Percentiles rank a stretch among this genome's conserved stretches.
phyloP scores from a whole-genome alignment of 306 rosid species.

The Medicago arabica region DNA sequence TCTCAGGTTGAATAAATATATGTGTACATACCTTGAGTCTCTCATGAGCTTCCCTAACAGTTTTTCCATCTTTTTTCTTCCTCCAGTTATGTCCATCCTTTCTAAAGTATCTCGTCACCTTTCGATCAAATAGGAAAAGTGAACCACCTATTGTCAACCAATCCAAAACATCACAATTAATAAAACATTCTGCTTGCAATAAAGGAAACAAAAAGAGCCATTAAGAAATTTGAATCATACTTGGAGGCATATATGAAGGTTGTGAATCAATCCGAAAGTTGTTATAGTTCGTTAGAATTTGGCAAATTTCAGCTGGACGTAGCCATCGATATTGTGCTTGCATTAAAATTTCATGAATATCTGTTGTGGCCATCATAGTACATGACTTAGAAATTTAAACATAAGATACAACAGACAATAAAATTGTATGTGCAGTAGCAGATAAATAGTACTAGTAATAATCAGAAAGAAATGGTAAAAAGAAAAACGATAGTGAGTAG shows the following conservation, averaged over 20 bases:
- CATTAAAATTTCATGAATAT: conserved; percentile 60
- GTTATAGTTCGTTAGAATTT: conserved; percentile 69
- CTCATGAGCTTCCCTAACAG: conserved; percentile 94
- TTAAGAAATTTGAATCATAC: conserved; percentile 49
- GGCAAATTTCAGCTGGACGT: conserved; percentile 89
- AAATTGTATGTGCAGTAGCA: too few relatives aligned
- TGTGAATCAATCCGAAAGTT: conserved; percentile 61
- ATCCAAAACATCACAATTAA: conserved; percentile 11
- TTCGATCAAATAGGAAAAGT: conserved; percentile 88
- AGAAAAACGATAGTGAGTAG: not conserved
- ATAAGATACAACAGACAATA: too few relatives aligned
- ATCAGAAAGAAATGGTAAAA: not conserved
- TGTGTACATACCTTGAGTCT: conserved; percentile 74
- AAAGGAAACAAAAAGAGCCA: conserved; percentile 25
- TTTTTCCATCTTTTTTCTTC: conserved; percentile 95
- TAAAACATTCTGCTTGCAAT: too few relatives aligned
- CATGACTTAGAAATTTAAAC: conserved; percentile 24
- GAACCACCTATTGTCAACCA: conserved; percentile 78
- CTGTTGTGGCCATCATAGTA: conserved; percentile 57
- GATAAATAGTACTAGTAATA: too few relatives aligned
- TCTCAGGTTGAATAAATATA: not conserved
- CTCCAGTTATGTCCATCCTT: conserved; percentile 96
- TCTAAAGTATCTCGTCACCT: conserved; percentile 87
- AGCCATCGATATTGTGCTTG: conserved; percentile 93
- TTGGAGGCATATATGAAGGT: conserved; percentile 74